Percentiles rank a stretch among this genome's conserved stretches.
phyloP scores from a whole-genome alignment of 2,329 filamentous ascomycete species.

The Fusarium brachygibbosum region DNA sequence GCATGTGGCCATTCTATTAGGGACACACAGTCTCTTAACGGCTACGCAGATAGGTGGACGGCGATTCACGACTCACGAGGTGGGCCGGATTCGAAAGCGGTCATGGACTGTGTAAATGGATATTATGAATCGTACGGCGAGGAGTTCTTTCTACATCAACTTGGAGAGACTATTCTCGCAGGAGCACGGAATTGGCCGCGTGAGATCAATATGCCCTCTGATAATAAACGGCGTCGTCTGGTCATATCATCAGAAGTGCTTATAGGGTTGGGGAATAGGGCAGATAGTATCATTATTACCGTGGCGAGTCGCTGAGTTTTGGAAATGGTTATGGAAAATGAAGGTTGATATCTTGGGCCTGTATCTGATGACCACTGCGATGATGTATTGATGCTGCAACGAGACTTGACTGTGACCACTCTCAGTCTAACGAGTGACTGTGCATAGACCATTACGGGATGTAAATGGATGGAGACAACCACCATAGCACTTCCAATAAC shows the following conservation, averaged over 20 bases:
- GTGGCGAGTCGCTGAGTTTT: too few relatives aligned
- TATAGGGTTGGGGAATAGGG: not conserved
- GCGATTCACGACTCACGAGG: not conserved
- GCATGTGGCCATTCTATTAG: not conserved
- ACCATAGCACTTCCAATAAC: too few relatives aligned
- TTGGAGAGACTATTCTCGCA: fast-evolving
- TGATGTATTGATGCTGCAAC: too few relatives aligned
- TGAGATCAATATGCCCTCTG: not conserved
- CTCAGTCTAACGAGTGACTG: too few relatives aligned
- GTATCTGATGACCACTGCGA: too few relatives aligned
- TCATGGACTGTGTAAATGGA: not conserved
- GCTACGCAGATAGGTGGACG: not conserved
- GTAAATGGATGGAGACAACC: too few relatives aligned
- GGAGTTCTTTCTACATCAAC: not conserved
- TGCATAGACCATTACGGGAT: too few relatives aligned
- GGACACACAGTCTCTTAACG: fast-evolving
- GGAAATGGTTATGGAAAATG: too few relatives aligned
- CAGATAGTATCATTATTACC: not conserved
- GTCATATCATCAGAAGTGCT: not conserved
- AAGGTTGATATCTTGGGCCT: too few relatives aligned
- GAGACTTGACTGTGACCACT: too few relatives aligned
- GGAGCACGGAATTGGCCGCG: not conserved
- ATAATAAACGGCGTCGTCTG: too few relatives aligned
- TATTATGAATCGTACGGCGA: constrained; percentile 12
- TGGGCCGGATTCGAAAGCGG: fast-evolving